Percentiles rank a stretch among this genome's conserved stretches.
These are phyloP conservation scores for Penicillium vulpinum DNA, from an alignment of 2,329 filamentous ascomycete genomes.

Conservation along the genomic window DNA sequence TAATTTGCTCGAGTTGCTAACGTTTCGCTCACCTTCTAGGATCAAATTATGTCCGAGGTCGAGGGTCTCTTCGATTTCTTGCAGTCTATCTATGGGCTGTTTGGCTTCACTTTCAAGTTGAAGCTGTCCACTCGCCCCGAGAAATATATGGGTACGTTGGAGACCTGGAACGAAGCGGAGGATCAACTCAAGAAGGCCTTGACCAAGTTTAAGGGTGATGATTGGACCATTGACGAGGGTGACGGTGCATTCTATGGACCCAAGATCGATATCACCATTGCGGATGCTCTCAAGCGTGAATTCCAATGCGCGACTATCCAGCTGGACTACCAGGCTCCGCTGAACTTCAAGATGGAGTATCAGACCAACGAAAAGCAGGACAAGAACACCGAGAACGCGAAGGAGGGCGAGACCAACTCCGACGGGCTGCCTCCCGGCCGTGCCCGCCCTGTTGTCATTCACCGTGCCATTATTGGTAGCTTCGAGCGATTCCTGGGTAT, in stretches of 20 bases:
- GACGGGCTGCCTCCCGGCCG: conserved; percentile 41
- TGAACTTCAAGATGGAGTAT: conserved; percentile 86
- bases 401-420: conserved; percentile 44
- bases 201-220: conserved; percentile 70
- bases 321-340: conserved; percentile 81
- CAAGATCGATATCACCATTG: conserved; percentile 96
- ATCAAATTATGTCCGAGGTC: conserved; percentile 69
- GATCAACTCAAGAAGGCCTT: conserved; percentile 75
- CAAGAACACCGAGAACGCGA: conserved; percentile 30
- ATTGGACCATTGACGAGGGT: conserved; percentile 89
- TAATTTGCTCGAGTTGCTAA: too few relatives aligned
- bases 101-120: conserved; percentile 88
- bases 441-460: conserved; percentile 54
- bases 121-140: conserved; percentile 90
- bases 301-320: conserved; percentile 94
- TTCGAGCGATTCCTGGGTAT: conserved; percentile 56
- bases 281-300: conserved; percentile 79
- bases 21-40: too few relatives aligned
- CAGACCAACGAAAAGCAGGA: conserved; percentile 69
- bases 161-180: conserved; percentile 89
- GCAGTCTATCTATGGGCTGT: conserved; percentile 72
- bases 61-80: conserved; percentile 86
- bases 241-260: conserved; percentile 98
- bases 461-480: conserved; percentile 53
- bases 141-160: conserved; percentile 81